phyloP scores from a whole-genome alignment of 495 filamentous ascomycete genomes.

The Penicillium egyptiacum region DNA sequence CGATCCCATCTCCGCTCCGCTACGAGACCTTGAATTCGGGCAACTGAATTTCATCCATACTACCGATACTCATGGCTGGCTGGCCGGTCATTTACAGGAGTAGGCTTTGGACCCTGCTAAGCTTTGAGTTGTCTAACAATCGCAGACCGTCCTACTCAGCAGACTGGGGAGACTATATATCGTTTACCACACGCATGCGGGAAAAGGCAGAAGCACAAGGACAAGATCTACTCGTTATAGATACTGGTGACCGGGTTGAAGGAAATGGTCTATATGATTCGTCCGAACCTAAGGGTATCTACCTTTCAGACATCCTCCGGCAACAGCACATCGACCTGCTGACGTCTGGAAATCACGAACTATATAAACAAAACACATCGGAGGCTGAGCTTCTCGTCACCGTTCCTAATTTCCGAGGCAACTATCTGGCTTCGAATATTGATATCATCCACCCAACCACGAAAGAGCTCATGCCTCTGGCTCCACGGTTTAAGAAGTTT shows the following conservation, averaged over 20 bases:
- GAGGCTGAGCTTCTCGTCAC: conserved; percentile 73
- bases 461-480: conserved; percentile 70
- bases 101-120: conserved; percentile 37
- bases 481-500: conserved; percentile 81
- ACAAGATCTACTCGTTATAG: conserved; percentile 81
- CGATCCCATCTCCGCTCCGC: conserved; percentile 72
- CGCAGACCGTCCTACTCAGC: conserved; percentile 80
- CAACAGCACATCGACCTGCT: conserved; percentile 82
- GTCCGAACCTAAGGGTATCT: conserved; percentile 81
- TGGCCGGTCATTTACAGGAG: conserved; percentile 91
- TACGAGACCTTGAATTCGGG: conserved; percentile 84
- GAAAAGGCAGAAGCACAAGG: conserved; percentile 73
- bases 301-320: conserved; percentile 80
- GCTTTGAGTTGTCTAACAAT: conserved; percentile 24
- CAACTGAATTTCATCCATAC: conserved; percentile 94
- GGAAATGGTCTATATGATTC: conserved; percentile 96
- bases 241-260: conserved; percentile 93
- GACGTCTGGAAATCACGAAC: conserved; percentile 91
- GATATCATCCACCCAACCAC: conserved; percentile 77
- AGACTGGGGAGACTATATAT: conserved; percentile 98
- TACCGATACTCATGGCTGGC: conserved; percentile 95
- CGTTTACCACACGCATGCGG: conserved; percentile 81
- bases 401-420: conserved; percentile 72
- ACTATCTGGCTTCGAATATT: conserved; percentile 86
- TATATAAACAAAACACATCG: conserved; percentile 79